Conservation (phyloP, 1,284 basidiomycete genomes). For the Moesziomyces sp. region DNA sequence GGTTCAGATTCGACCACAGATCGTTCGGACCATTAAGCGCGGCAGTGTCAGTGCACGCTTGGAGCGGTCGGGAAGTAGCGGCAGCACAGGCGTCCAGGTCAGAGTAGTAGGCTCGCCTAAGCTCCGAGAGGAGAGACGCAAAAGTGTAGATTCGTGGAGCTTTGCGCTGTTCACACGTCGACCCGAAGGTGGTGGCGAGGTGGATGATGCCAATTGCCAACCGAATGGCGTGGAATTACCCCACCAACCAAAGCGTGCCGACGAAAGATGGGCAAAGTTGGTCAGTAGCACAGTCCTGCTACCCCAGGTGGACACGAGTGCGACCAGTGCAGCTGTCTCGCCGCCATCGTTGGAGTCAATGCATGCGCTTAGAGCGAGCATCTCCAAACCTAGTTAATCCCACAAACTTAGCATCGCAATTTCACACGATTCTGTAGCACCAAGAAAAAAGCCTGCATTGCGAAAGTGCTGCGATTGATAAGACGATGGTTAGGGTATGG, state of each 20-base stretch:
- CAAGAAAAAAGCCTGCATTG: too few species aligned
- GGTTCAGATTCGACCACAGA: constrained; percentile 37
- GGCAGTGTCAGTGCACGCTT: constrained; percentile 8
- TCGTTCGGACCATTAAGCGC: constrained; percentile 32
- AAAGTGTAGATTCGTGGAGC: too few species aligned
- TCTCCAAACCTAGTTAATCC: background rate
- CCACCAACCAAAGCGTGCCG: too few species aligned
- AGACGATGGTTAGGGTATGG: background rate
- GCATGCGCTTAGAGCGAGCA: background rate
- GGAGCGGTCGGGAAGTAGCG: constrained; percentile 27
- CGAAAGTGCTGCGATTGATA: background rate
- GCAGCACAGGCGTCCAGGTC: constrained; percentile 24
- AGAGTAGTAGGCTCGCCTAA: constrained; percentile 21
- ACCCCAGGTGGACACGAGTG: too few species aligned
- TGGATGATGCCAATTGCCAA: constrained; percentile 17
- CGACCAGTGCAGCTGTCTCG: too few species aligned
- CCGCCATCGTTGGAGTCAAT: background rate
- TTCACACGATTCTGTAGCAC: background rate
- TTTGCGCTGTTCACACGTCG: too few species aligned
- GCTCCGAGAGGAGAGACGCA: too few species aligned
- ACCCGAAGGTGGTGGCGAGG: background rate
- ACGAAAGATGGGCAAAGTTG: too few species aligned
- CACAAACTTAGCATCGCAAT: background rate
- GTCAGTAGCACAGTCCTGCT: too few species aligned
- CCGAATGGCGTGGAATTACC: constrained; percentile 19